Percentiles rank a stretch among this genome's conserved stretches.
Conservation (phyloP, 495 filamentous ascomycete genomes). For the Rostrohypoxylon terebratum region DNA sequence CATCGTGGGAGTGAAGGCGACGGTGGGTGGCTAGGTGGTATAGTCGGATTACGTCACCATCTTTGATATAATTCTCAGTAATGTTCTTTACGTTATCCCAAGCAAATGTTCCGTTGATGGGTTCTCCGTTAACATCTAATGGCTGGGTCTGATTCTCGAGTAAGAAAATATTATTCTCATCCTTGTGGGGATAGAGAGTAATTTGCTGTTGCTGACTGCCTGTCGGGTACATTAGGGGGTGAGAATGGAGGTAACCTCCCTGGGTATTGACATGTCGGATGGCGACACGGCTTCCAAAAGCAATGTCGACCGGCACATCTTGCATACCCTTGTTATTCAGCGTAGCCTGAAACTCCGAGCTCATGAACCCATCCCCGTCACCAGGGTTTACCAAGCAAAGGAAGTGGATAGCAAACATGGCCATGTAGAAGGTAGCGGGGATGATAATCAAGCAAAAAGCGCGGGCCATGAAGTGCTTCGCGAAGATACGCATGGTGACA, state of each 20-base stretch:
- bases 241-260: conserved; percentile 96
- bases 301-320: conserved; percentile 91
- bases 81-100: conserved; percentile 77
- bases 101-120: conserved; percentile 80
- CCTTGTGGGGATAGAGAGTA: conserved; percentile 98
- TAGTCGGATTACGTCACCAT: conserved; percentile 82
- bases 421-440: conserved; percentile 89
- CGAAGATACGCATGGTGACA: conserved; percentile 85
- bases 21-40: conserved; percentile 87
- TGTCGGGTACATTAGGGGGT: conserved; percentile 95
- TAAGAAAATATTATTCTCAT: conserved; percentile 95
- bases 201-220: conserved; percentile 99
- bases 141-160: conserved; percentile 97
- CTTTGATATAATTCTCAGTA: conserved; percentile 74
- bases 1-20: conserved; percentile 95
- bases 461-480: conserved; percentile 94
- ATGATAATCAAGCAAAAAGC: conserved; percentile 93
- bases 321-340: conserved; percentile 96
- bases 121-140: conserved; percentile 74
- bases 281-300: conserved; percentile 84
- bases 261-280: conserved; percentile 97
- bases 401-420: conserved; percentile 97
- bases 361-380: conserved; percentile 99
- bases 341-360: conserved; percentile 97
- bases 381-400: conserved; percentile 91